Conservation (phyloP, 768 basidiomycete genomes). For the Tephrocybe sp. region DNA sequence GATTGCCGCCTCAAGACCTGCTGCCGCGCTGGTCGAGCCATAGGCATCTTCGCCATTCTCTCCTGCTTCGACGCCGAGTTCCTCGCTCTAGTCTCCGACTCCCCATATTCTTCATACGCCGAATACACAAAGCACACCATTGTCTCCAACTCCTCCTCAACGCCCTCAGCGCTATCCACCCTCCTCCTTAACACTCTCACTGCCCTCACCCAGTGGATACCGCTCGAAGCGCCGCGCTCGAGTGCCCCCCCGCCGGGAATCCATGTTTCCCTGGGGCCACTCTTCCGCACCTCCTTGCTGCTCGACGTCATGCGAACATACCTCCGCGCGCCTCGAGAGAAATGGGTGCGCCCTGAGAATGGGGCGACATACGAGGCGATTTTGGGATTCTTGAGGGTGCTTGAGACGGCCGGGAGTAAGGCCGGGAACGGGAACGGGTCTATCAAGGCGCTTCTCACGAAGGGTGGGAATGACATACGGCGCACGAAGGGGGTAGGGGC, state of each 20-base stretch:
- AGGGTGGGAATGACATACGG: background rate
- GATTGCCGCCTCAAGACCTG: conserved; percentile 9
- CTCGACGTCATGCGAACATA: conserved; percentile 8
- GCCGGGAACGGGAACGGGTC: background rate
- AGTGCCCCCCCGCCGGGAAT: background rate
- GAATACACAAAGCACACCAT: conserved; percentile 2
- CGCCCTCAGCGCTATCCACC: background rate
- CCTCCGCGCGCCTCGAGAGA: background rate
- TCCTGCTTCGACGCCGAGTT: conserved; percentile 11
- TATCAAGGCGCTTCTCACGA: no score
- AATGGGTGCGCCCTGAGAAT: background rate
- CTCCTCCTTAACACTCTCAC: background rate
- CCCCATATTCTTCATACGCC: background rate
- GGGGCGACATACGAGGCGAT: background rate
- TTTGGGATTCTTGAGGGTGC: background rate
- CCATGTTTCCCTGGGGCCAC: background rate
- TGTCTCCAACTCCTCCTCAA: background rate
- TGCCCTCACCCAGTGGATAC: conserved; percentile 5
- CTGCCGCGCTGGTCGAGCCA: conserved; percentile 14
- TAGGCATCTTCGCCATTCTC: conserved; percentile 15
- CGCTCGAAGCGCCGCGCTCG: background rate
- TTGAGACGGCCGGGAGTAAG: background rate
- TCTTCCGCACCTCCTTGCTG: conserved; percentile 2
- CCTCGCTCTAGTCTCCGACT: background rate
- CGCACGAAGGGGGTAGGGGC: background rate